Evolutionary conservation across 108 stramenopile species (phyloP).

Genomic region (Cyclotella kingstonii): DNA sequence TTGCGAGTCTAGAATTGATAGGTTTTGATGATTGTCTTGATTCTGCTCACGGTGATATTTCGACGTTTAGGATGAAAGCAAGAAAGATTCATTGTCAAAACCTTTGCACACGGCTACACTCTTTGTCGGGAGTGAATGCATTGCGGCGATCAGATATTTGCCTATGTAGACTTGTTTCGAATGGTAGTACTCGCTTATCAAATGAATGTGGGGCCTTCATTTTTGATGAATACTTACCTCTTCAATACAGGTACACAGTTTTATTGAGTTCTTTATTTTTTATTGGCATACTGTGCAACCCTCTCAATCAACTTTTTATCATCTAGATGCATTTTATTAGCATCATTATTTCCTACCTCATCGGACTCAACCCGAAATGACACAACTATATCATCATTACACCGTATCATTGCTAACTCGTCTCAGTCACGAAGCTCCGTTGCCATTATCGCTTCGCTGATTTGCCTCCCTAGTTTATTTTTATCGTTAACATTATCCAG

Average conservation of each 20-base stretch:
- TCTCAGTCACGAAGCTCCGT: conserved; percentile 1
- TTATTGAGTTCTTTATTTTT: neutral
- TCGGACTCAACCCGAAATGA: conserved; percentile 23
- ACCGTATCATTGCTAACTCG: conserved; percentile 20
- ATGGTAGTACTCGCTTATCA: conserved; percentile 3
- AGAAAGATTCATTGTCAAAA: conserved; percentile 2
- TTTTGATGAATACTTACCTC: conserved; percentile 15
- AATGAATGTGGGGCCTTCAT: neutral
- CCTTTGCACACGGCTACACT: conserved; percentile 18
- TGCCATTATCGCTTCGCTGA: conserved; percentile 8
- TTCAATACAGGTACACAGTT: conserved; percentile 18
- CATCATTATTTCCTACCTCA: conserved; percentile 26
- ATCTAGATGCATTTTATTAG: conserved; percentile 29
- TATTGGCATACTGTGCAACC: neutral
- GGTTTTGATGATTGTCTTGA: neutral
- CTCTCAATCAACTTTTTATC: neutral
- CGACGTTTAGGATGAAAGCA: neutral
- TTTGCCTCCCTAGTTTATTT: conserved; percentile 30
- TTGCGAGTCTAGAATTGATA: conserved; percentile 22
- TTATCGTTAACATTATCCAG: conserved; percentile 26
- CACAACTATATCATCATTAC: conserved; percentile 28
- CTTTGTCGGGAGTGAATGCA: conserved; percentile 13
- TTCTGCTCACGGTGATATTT: conserved; percentile 2
- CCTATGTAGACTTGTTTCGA: conserved; percentile 16
- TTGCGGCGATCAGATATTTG: conserved; percentile 2